Percentiles rank a stretch among this genome's conserved stretches.
phyloP scores from a whole-genome alignment of 805 yeast species.

The Candida xiaguanensis region DNA sequence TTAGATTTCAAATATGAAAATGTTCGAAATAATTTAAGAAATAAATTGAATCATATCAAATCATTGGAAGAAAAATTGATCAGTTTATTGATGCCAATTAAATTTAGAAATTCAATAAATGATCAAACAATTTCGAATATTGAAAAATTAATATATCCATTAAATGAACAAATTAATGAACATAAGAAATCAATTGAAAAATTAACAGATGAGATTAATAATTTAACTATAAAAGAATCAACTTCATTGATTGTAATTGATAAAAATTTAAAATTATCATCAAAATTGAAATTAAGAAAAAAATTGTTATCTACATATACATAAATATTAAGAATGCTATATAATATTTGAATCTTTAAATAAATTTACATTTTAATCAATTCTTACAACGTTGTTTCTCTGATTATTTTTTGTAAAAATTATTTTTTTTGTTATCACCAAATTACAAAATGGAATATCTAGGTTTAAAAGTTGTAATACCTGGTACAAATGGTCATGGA shows the following conservation, averaged over 20 bases:
- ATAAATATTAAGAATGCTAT: too few relatives aligned
- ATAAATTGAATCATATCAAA: constrained; percentile 22
- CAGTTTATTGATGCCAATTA: constrained; percentile 29
- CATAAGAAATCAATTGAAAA: constrained; percentile 13
- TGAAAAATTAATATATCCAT: constrained; percentile 25
- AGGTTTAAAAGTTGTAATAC: constrained; percentile 44
- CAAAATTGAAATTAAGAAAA: constrained; percentile 7
- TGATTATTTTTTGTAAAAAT: background rate
- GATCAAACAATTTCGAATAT: constrained; percentile 20
- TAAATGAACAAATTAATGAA: constrained; percentile 18
- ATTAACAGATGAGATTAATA: constrained; percentile 11
- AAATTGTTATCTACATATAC: constrained; percentile 3
- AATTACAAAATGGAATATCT: constrained; percentile 32
- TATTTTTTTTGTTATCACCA: background rate
- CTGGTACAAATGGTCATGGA: constrained; percentile 61
- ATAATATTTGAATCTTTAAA: too few relatives aligned
- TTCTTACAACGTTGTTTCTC: too few relatives aligned
- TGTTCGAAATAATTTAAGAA: constrained; percentile 22
- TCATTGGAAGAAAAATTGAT: constrained; percentile 20
- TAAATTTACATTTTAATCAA: too few relatives aligned
- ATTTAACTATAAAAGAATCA: constrained; percentile 1
- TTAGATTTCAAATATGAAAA: constrained; percentile 28
- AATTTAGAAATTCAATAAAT: constrained; percentile 19
- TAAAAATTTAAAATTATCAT: background rate
- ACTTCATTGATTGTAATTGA: background rate